These are phyloP conservation scores for Allium fistulosum DNA, from an alignment of 106 monocot species.

Conservation along the genomic window DNA sequence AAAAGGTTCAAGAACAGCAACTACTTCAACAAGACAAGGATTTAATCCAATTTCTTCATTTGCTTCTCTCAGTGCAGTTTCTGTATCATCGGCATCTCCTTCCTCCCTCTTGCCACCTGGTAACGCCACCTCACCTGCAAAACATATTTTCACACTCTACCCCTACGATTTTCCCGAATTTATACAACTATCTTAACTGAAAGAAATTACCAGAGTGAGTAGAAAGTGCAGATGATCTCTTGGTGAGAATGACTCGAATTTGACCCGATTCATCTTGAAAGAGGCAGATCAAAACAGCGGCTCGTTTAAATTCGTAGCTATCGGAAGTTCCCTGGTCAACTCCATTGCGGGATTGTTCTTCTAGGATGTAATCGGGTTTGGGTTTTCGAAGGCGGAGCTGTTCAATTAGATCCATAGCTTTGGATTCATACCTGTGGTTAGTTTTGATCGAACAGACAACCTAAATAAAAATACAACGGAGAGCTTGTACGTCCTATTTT, in stretches of 20 bases:
- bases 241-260: slow-evolving; percentile 66
- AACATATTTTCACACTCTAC: background rate
- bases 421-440: too few relatives aligned
- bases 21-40: slow-evolving; percentile 35
- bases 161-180: background rate
- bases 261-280: slow-evolving; percentile 44
- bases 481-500: too few relatives aligned
- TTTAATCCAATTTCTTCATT: slow-evolving; percentile 43
- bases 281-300: slow-evolving; percentile 68
- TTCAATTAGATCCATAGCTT: background rate
- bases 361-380: background rate
- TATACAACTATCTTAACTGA: background rate
- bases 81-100: slow-evolving; percentile 25
- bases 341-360: too few relatives aligned
- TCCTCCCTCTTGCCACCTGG: slow-evolving; percentile 44
- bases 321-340: too few relatives aligned
- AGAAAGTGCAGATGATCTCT: slow-evolving; percentile 57
- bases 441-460: too few relatives aligned
- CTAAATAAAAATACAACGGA: too few relatives aligned
- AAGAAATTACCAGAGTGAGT: slow-evolving; percentile 43
- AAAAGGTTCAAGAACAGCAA: slow-evolving; percentile 51
- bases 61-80: slow-evolving; percentile 34
- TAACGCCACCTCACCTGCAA: slow-evolving; percentile 57
- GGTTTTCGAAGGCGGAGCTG: background rate
- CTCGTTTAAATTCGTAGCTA: slow-evolving; percentile 13